phyloP scores from a whole-genome alignment of 768 basidiomycete genomes.

The Russula abietina region DNA sequence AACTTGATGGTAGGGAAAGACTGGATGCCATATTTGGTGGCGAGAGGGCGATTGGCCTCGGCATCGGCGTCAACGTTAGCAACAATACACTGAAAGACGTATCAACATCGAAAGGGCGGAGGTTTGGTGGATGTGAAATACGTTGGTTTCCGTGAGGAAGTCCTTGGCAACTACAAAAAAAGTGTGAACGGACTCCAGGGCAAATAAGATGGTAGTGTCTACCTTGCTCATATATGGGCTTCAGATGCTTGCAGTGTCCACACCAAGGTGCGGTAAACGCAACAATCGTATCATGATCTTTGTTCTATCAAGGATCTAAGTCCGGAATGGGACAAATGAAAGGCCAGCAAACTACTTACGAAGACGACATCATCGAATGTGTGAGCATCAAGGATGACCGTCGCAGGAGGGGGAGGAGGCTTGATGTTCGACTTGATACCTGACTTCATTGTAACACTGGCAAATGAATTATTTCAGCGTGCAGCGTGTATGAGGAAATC shows the following conservation, averaged over 20 bases:
- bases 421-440: constrained; percentile 86
- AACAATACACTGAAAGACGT: constrained; percentile 60
- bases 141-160: constrained; percentile 73
- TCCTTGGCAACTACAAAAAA: constrained; percentile 55
- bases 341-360: constrained; percentile 35
- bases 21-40: constrained; percentile 61
- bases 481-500: background rate
- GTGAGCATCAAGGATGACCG: constrained; percentile 56
- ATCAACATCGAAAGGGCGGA: constrained; percentile 13
- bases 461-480: background rate
- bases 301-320: constrained; percentile 3
- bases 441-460: constrained; percentile 66
- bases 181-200: background rate
- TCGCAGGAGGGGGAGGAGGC: constrained; percentile 70
- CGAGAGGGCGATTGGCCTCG: constrained; percentile 65
- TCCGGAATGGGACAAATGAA: background rate
- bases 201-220: background rate
- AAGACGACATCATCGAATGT: constrained; percentile 74
- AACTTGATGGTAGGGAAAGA: constrained; percentile 95
- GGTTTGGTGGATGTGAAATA: constrained; percentile 32
- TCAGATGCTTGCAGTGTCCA: constrained; percentile 90
- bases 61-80: constrained; percentile 91
- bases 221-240: constrained; percentile 83
- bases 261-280: constrained; percentile 86
- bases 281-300: constrained; percentile 85